Percentiles rank a stretch among this genome's conserved stretches.
phyloP scores from a whole-genome alignment of 768 basidiomycete species.

The Harrya chromipes region DNA sequence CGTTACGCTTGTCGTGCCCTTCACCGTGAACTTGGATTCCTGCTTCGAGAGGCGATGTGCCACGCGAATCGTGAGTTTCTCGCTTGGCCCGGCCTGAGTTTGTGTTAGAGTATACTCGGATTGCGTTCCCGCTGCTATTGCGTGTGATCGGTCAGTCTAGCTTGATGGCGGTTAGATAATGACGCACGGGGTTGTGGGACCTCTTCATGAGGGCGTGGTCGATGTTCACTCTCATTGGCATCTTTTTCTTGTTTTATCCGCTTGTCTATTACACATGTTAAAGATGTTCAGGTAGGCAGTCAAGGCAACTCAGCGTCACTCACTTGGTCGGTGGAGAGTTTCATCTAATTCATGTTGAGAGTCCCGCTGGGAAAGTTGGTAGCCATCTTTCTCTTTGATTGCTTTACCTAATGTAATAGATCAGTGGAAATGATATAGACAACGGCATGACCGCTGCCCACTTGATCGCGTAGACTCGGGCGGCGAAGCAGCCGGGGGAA shows the following conservation, averaged over 20 bases:
- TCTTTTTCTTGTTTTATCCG: constrained; percentile 19
- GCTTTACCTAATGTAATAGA: neutral
- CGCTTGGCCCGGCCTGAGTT: constrained; percentile 3
- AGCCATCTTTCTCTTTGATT: constrained; percentile 2
- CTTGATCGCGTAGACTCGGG: constrained; percentile 1
- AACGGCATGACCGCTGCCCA: neutral
- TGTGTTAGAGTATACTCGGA: neutral
- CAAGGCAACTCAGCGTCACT: neutral
- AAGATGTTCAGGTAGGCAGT: neutral
- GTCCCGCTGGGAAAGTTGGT: neutral
- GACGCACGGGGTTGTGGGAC: constrained; percentile 13
- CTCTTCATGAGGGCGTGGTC: neutral
- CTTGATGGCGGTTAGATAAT: neutral
- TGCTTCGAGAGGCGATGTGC: constrained; percentile 28
- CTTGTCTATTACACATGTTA: constrained; percentile 3
- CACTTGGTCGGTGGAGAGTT: constrained; percentile 1
- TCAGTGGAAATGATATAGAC: neutral
- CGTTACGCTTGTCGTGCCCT: constrained; percentile 29
- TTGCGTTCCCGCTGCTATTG: constrained; percentile 1
- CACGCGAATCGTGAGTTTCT: constrained; percentile 30
- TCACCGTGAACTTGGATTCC: constrained; percentile 31
- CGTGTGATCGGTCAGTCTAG: neutral
- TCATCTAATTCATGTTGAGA: neutral
- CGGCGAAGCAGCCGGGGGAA: constrained; percentile 1
- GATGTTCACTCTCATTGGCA: neutral